These are phyloP conservation scores for Chlorella variabilis DNA, from an alignment of 163 green algal genomes.

Conservation along the genomic window DNA sequence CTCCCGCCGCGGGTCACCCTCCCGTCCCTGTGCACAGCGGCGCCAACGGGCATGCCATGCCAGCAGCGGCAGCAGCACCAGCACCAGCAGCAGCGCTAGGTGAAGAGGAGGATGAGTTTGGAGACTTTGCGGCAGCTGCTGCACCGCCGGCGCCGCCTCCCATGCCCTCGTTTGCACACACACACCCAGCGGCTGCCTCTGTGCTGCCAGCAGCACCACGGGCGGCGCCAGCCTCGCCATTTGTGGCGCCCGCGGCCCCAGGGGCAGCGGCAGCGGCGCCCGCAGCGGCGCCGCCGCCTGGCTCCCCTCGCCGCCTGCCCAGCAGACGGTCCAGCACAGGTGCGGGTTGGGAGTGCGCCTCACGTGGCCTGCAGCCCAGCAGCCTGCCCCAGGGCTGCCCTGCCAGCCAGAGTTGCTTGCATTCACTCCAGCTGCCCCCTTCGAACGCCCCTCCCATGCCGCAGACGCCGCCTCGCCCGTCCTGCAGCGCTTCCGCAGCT, in stretches of 20 bases:
- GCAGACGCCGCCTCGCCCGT: too few relatives aligned
- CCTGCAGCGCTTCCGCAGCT: conserved; percentile 2
- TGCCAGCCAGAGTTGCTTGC: too few relatives aligned
- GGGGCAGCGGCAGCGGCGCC: background rate
- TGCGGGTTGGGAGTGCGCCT: too few relatives aligned
- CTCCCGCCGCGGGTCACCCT: background rate
- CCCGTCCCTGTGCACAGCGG: background rate
- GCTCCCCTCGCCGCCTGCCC: background rate
- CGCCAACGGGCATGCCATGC: background rate
- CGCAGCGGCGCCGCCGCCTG: background rate
- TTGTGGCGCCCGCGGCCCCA: background rate
- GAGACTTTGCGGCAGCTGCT: background rate
- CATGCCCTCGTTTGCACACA: too few relatives aligned
- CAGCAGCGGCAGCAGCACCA: background rate
- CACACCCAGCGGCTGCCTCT: background rate
- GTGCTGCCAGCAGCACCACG: background rate
- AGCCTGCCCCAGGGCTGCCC: too few relatives aligned
- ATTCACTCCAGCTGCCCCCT: too few relatives aligned
- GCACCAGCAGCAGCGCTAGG: background rate
- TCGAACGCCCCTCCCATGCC: too few relatives aligned
- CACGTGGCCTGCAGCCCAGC: too few relatives aligned
- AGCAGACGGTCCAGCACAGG: background rate
- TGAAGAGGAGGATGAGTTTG: background rate
- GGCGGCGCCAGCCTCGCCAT: too few relatives aligned
- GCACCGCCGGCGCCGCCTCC: background rate